Conservation (phyloP, 768 basidiomycete species). For the Calocybe cyanea region DNA sequence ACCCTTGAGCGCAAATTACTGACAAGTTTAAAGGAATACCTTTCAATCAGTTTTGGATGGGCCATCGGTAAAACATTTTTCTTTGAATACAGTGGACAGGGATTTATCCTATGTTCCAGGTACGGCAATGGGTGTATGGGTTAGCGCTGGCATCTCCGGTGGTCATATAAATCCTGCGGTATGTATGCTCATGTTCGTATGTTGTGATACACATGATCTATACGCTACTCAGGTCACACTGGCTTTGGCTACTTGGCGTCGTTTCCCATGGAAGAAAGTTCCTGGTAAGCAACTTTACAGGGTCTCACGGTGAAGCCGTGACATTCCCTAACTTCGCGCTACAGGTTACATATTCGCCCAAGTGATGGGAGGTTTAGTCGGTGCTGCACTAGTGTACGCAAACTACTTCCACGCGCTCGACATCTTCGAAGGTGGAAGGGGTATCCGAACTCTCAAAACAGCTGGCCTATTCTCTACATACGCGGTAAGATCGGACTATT, state of each 20-base stretch:
- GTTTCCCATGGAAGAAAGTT: slow-evolving; percentile 70
- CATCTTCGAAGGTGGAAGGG: slow-evolving; percentile 53
- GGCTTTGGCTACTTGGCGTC: slow-evolving; percentile 57
- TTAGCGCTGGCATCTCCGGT: slow-evolving; percentile 44
- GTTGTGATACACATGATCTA: slow-evolving; percentile 1
- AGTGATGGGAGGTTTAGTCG: slow-evolving; percentile 57
- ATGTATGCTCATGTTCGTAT: slow-evolving; percentile 5
- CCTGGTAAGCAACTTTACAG: slow-evolving; percentile 31
- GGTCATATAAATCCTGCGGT: slow-evolving; percentile 43
- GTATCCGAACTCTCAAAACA: slow-evolving; percentile 50
- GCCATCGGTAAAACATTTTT: slow-evolving; percentile 29
- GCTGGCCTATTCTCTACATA: slow-evolving; percentile 59
- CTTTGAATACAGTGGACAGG: neutral
- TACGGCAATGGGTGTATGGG: slow-evolving; percentile 45
- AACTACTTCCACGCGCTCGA: slow-evolving; percentile 70
- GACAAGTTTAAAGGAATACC: slow-evolving; percentile 28
- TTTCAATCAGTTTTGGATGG: slow-evolving; percentile 42
- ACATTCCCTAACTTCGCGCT: neutral
- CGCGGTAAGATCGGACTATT: slow-evolving; percentile 39
- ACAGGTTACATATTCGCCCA: slow-evolving; percentile 56
- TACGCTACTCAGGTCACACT: slow-evolving; percentile 49
- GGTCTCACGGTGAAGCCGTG: neutral
- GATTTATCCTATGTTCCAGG: slow-evolving; percentile 21
- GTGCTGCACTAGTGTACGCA: slow-evolving; percentile 57
- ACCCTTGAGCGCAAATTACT: neutral